phyloP scores from a whole-genome alignment of 352 stramenopile genomes.

The Phytophthora foliorum region DNA sequence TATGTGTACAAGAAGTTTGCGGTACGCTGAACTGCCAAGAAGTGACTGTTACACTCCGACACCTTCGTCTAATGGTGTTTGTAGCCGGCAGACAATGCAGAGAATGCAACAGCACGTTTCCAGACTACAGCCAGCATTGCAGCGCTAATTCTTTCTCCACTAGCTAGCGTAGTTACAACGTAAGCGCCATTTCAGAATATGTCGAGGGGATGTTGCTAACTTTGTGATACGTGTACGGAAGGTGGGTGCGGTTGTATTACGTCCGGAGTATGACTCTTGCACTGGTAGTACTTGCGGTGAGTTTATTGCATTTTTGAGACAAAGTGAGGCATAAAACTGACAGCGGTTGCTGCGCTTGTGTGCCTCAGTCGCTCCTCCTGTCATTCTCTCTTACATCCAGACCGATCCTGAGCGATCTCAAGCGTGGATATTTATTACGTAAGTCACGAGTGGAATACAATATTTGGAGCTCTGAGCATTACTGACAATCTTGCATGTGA shows the following conservation, averaged over 20 bases:
- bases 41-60: not conserved
- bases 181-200: constrained; percentile 3
- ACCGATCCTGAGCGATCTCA: constrained; percentile 48
- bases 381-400: constrained; percentile 51
- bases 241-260: constrained; percentile 59
- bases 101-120: constrained; percentile 52
- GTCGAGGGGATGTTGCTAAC: not conserved
- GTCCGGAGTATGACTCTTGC: constrained; percentile 48
- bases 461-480: not conserved
- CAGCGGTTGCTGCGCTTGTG: not conserved
- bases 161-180: constrained; percentile 33
- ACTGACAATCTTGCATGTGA: not conserved
- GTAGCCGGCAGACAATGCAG: constrained; percentile 46
- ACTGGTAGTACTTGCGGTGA: constrained; percentile 55
- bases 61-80: not conserved
- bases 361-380: constrained; percentile 50
- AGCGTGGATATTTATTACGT: constrained; percentile 65
- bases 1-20: constrained; percentile 81
- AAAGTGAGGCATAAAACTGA: not conserved
- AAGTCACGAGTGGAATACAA: constrained; percentile 17
- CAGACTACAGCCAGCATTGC: constrained; percentile 66
- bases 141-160: constrained; percentile 63
- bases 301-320: constrained; percentile 8
- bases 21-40: constrained; percentile 37
- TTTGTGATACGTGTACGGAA: constrained; percentile 15